Evolutionary conservation across 805 yeast species (phyloP), one percentile per base, ranked within the genome.

Genomic region (Wickerhamiella brachini): DNA sequence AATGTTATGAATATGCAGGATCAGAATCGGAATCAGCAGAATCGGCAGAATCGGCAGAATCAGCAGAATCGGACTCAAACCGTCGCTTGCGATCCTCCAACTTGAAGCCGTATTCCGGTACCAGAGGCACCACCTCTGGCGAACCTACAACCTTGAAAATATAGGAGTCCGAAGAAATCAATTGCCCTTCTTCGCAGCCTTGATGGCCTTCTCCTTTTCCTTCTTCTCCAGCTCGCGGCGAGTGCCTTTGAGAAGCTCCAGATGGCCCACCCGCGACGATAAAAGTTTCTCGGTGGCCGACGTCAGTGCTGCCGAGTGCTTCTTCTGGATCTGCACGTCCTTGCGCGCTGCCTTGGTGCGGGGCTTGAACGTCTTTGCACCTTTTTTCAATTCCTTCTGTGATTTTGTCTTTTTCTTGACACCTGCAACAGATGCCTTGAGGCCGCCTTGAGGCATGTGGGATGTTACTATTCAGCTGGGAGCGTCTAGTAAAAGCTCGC

Each of bases 241-340:
- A 7, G 93, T 81, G 15, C 98, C 98, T 66, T 85, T 88, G 56
- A 90, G 71, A 41, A 90, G 65, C 69, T 90, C 98, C 60, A 90
- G 74, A 66, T 90, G 97, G 23, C 98, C 98, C 7, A 90, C 97
- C 65, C 90, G 77, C 51, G 94, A 75, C 1, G 97, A 81, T 58
- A 90, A 79, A 52, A 87, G 73, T 68, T 79, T 87, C 68, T 90
- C 98, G 2, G 97, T 90, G 43, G 77, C 72, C 3, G 78, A 62
- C 47, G 68, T 72, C 64, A 71, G 78, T 58, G 72, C 77, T 2
- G 78, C 74, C 41, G 72, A 65, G 62, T 78, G 84, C 42, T 74
- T 71, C 64, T 80, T 82, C 53, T 74, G 76, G 43, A 73, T 71
- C 7, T 73, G 67, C 18, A 72, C 70, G 41, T 74, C 69, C 62